Evolutionary conservation across 495 filamentous ascomycete species (phyloP), one percentile per base, ranked within the genome.

Genomic region (Thermochaetoides thermophila): DNA sequence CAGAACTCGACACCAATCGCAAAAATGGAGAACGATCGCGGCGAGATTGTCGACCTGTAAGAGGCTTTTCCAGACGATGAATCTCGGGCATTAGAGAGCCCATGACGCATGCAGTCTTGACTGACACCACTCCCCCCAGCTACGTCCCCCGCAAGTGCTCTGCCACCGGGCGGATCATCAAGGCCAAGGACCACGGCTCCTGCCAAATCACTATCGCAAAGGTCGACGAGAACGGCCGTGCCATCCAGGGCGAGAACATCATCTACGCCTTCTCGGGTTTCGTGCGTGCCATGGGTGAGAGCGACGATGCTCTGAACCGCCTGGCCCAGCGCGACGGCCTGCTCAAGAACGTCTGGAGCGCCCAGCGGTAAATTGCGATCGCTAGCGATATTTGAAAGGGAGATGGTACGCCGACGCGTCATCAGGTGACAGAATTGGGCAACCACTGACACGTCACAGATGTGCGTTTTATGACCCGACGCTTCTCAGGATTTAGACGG

Each of bases 71-170:
- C 25, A 33, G 24, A 28, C 28, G 27, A 42, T 13, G 29, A 37
- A 23, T 25, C 1, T 32, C 29, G n/a, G 31, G 38, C n/a, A n/a
- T n/a, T n/a, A n/a, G n/a, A n/a, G n/a, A 31, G 7, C 14, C 21
- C 17, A 18, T 11, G 8, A 17, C 22, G 20, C 25, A 3, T 17
- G n/a, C 26, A 26, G 25, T 27, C 17, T 14, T 25, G 10, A 38
- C 44, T 43, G 38, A 43, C 33, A 35, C 22, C 20, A 29, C 11
- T 24, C 18, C 14, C 16, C 21, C 41, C 57, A 93, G 84, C 62
- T 96, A 95, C 74, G 84, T 95, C 71, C 87, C 91, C 62, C 84
- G 89, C 73, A 99, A 87, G 75, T 87, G 83, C 79, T 80, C 73
- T 61, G 83, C 82, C 53, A 87, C 82, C 62, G 81, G 81, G 78